Evolutionary conservation across 2,329 filamentous ascomycete genomes (phyloP).

Genomic region (Gyromitra esculenta): DNA sequence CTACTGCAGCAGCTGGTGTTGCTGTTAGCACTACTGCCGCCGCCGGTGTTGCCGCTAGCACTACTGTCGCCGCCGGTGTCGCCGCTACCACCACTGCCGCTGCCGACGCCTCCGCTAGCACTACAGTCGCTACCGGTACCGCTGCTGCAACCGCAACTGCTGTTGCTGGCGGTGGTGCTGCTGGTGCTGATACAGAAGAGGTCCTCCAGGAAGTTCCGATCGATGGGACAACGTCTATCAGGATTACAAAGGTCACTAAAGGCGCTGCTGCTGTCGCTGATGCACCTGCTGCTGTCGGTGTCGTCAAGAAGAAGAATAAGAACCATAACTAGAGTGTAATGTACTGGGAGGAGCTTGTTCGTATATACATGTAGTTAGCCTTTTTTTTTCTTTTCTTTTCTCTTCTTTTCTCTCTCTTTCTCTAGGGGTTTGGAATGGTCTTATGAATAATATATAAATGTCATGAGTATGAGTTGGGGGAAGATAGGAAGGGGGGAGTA

Average conservation of each 20-base stretch:
- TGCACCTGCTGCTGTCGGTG: slow-evolving; percentile 32
- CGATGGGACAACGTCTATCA: slow-evolving; percentile 23
- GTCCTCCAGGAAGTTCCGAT: slow-evolving; percentile 52
- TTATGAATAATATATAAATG: slow-evolving; percentile 6
- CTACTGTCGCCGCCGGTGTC: slow-evolving; percentile 39
- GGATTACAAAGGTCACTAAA: slow-evolving; percentile 36
- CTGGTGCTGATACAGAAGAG: slow-evolving; percentile 46
- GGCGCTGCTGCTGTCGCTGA: slow-evolving; percentile 9
- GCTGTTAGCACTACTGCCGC: slow-evolving; percentile 13
- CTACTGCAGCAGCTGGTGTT: slow-evolving; percentile 53
- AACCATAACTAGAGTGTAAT: slow-evolving; percentile 8
- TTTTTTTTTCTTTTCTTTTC: slow-evolving; percentile 4
- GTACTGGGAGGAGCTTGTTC: background rate
- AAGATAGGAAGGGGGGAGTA: no score
- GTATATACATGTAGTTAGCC: background rate
- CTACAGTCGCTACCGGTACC: slow-evolving; percentile 36
- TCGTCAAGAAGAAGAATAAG: slow-evolving; percentile 16
- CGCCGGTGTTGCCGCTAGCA: slow-evolving; percentile 49
- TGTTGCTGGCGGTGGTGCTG: slow-evolving; percentile 31
- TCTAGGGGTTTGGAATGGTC: background rate
- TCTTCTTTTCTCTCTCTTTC: background rate
- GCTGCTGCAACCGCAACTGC: slow-evolving; percentile 35
- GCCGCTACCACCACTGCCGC: slow-evolving; percentile 8
- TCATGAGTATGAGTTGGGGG: background rate
- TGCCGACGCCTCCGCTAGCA: slow-evolving; percentile 8